Percentiles rank a stretch among this genome's conserved stretches.
phyloP scores from a whole-genome alignment of 75 land plant species.

The Pseudotsuga menziesii region DNA sequence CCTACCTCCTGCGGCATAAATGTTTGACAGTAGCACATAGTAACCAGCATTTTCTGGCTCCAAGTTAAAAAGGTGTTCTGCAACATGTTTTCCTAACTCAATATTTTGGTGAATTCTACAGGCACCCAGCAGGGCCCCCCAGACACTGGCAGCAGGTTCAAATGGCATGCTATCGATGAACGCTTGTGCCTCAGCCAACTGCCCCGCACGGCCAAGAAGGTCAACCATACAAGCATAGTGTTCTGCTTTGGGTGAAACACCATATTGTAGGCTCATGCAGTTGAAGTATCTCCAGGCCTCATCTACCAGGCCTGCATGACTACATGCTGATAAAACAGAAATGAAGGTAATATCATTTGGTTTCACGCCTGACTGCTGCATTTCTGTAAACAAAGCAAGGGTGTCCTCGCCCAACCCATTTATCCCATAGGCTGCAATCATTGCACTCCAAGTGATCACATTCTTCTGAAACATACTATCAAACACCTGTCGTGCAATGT shows the following conservation, averaged over 20 bases:
- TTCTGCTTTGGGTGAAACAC: conserved; percentile 16
- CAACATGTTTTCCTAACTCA: conserved; percentile 14
- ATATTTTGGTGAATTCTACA: conserved; percentile 21
- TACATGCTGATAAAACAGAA: conserved; percentile 25
- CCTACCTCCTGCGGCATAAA: conserved; percentile 16
- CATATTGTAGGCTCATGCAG: conserved; percentile 12
- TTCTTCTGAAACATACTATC: conserved; percentile 10
- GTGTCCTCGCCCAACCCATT: conserved; percentile 10
- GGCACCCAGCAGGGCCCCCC: conserved; percentile 36
- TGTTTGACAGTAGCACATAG: conserved; percentile 20
- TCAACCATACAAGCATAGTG: conserved; percentile 42
- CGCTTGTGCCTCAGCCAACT: conserved; percentile 22
- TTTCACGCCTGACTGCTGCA: conserved; percentile 13
- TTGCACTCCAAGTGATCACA: conserved; percentile 27
- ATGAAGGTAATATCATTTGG: conserved; percentile 18
- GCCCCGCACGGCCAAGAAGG: conserved; percentile 26
- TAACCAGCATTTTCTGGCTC: conserved; percentile 12
- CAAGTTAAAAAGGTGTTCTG: conserved; percentile 17
- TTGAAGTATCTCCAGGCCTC: conserved; percentile 13
- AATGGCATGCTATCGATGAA: conserved; percentile 26
- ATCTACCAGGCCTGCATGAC: conserved; percentile 21
- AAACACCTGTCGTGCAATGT: conserved; percentile 22
- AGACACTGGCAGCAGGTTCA: conserved; percentile 11
- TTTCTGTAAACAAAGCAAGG: conserved; percentile 9
- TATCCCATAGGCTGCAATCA: conserved; percentile 18